Base-by-base conservation (phyloP, 495 filamentous ascomycete species). In the Aspergillus heteromorphus region DNA sequence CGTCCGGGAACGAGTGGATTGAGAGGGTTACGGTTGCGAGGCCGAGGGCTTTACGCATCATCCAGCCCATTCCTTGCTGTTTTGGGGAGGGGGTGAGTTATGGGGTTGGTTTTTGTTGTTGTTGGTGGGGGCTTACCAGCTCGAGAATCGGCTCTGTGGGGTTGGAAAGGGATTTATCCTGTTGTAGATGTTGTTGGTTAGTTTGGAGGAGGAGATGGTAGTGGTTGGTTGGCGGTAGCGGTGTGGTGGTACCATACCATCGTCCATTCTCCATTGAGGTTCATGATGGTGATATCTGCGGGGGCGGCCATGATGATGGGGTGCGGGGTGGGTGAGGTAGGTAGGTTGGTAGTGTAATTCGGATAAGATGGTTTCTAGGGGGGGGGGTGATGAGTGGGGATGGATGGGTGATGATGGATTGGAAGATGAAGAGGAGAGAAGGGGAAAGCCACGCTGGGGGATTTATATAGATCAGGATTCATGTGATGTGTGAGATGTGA, bases 81-180 rank as follows among this genome's bases (percentile, higher is more conserved):
- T n/a, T 40, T 30, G 51, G 47, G 19, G 14, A 42, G 54, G 65
- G 58, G 61, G 59, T 54, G 16, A 49, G 20, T 23, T 50, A 47
- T 23, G 29, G 30, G 36, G 55, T n/a, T n/a, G 30, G 19, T n/a
- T 51, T 38, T 49, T 20, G 48, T 50, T 40, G 40, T 45, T 19
- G 27, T 23, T 16, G 29, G 36, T 17, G 29, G 43, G 40, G 21
- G 57, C 58, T 29, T 77, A 83, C 80, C 66, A 93, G 76, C 31
- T 78, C 64, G 41, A 96, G 86, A 54, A 88, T 77, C 7, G 86
- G 74, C 58, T 93, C 89, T 36, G 82, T 74, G 62, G 79, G 73
- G 67, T 84, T 80, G 60, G 88, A 92, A 63, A 90, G 81, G 60
- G 79, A 75, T 68, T 92, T 87, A 78, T 95, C 91, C 90, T 93